Conservation (phyloP, 305 asterid species). For the Salvia sclarea region DNA sequence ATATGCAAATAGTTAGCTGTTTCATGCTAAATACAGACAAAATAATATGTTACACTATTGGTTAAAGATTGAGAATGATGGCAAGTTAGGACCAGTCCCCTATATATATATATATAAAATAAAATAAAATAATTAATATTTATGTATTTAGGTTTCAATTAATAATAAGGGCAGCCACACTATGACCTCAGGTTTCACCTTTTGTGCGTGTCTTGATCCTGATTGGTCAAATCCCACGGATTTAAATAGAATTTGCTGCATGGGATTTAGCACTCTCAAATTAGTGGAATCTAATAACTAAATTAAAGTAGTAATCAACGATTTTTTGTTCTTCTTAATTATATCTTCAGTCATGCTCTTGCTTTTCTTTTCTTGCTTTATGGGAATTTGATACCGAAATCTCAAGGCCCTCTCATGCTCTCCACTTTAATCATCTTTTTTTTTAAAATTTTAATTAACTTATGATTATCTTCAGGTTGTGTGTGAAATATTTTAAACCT, state of each 20-base stretch:
- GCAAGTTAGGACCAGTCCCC: conserved; percentile 27
- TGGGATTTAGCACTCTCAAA: conserved; percentile 29
- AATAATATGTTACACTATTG: conserved; percentile 10
- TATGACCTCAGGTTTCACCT: conserved; percentile 30
- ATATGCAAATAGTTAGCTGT: conserved; percentile 5
- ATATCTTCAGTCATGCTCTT: conserved; percentile 19
- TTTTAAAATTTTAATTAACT: no score
- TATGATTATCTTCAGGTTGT: neutral
- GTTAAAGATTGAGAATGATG: conserved; percentile 34
- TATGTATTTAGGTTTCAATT: no score
- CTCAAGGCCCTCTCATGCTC: conserved; percentile 35
- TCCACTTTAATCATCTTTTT: conserved; percentile 29
- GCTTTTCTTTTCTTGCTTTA: conserved; percentile 34
- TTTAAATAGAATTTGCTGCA: conserved; percentile 17
- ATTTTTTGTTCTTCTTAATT: conserved; percentile 10
- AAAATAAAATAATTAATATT: no score
- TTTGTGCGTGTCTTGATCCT: conserved; percentile 25
- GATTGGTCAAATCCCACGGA: conserved; percentile 18
- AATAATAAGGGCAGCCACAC: neutral
- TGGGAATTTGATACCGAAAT: conserved; percentile 34
- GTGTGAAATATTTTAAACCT: neutral
- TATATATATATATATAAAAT: neutral
- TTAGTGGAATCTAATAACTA: conserved; percentile 29
- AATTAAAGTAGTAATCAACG: conserved; percentile 19
- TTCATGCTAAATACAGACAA: conserved; percentile 27